Percentiles rank a stretch among this genome's conserved stretches.
Evolutionary conservation across 805 yeast genomes (phyloP).

Genomic region (Saccharomycopsis sp.): DNA sequence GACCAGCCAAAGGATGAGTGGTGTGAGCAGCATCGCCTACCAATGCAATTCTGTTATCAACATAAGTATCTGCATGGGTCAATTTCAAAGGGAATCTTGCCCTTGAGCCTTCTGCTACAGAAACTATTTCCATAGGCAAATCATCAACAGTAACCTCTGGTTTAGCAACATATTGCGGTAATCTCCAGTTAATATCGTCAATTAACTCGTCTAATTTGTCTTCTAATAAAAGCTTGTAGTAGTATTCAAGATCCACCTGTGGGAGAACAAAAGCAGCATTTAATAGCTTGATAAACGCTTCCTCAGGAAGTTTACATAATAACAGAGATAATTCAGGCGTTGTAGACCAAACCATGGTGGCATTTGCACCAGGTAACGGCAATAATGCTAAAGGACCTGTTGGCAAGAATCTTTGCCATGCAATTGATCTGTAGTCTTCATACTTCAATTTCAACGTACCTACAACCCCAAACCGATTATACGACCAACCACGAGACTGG

Average conservation of each 20-base stretch:
- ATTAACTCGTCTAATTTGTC: constrained; percentile 39
- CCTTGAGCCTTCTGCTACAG: constrained; percentile 55
- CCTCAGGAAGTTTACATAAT: constrained; percentile 51
- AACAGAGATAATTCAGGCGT: constrained; percentile 66
- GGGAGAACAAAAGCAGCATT: constrained; percentile 85
- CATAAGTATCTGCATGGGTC: constrained; percentile 87
- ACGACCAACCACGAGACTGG: constrained; percentile 87
- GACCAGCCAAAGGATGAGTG: constrained; percentile 96
- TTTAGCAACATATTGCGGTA: constrained; percentile 34
- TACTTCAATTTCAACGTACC: constrained; percentile 74
- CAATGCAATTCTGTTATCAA: constrained; percentile 79
- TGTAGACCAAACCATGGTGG: constrained; percentile 93
- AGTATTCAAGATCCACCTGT: constrained; percentile 67
- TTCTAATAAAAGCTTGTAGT: constrained; percentile 42
- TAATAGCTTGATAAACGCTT: constrained; percentile 59
- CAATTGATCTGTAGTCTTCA: constrained; percentile 64
- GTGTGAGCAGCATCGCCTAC: constrained; percentile 99
- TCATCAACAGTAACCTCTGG: constrained; percentile 40
- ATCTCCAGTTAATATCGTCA: constrained; percentile 72
- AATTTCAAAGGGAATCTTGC: constrained; percentile 85
- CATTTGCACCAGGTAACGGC: constrained; percentile 79
- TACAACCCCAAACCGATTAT: constrained; percentile 85
- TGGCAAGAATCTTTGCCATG: constrained; percentile 88
- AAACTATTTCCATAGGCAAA: constrained; percentile 61
- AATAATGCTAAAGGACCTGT: constrained; percentile 91